These are phyloP conservation scores for Zymoseptoria tritici DNA, from an alignment of 2,329 filamentous ascomycete species.

Conservation along the genomic window DNA sequence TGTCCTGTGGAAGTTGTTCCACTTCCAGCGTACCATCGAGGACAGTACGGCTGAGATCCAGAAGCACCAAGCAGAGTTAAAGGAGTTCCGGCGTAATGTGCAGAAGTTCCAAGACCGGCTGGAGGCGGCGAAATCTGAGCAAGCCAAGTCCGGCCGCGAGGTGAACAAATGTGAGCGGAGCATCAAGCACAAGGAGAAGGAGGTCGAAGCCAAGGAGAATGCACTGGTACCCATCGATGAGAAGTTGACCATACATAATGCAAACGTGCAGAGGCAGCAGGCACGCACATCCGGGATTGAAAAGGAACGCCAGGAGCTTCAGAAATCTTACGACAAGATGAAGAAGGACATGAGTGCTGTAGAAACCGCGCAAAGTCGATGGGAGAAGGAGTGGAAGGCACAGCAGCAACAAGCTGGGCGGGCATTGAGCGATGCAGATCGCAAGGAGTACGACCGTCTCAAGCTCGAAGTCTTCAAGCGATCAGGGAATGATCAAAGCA, in stretches of 20 bases:
- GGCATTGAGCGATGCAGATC: slow-evolving; percentile 75
- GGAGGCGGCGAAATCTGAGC: slow-evolving; percentile 75
- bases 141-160: slow-evolving; percentile 66
- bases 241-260: slow-evolving; percentile 73
- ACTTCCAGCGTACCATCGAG: slow-evolving; percentile 89
- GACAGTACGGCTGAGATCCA: slow-evolving; percentile 85
- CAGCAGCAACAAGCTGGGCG: slow-evolving; percentile 79
- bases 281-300: slow-evolving; percentile 61
- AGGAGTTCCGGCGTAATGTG: slow-evolving; percentile 82
- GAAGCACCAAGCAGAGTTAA: slow-evolving; percentile 88
- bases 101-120: slow-evolving; percentile 75
- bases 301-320: slow-evolving; percentile 69
- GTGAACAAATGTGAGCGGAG: slow-evolving; percentile 74
- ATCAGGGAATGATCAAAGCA: slow-evolving; percentile 71
- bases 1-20: slow-evolving; percentile 92
- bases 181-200: slow-evolving; percentile 79
- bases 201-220: slow-evolving; percentile 79
- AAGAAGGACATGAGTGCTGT: slow-evolving; percentile 75
- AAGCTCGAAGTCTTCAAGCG: slow-evolving; percentile 78
- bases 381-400: slow-evolving; percentile 80
- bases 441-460: slow-evolving; percentile 81
- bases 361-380: slow-evolving; percentile 82
- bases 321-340: slow-evolving; percentile 60
- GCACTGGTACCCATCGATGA: slow-evolving; percentile 83
- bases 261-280: slow-evolving; percentile 61